phyloP scores from a whole-genome alignment of 768 basidiomycete species.

The Tylopilus rubrobrunneus region DNA sequence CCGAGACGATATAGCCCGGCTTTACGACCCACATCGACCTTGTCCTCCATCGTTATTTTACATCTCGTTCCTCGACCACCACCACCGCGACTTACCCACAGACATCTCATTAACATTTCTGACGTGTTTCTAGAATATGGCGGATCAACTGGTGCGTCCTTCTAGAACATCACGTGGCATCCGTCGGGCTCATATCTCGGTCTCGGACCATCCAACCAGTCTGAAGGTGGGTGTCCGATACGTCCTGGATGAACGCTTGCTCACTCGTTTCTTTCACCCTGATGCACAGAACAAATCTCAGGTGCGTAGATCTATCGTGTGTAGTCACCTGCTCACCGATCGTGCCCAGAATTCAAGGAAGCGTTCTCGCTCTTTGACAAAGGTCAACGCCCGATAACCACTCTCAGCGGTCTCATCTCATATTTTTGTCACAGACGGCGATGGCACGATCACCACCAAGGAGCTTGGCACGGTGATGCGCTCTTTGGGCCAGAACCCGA shows the following conservation, averaged over 20 bases:
- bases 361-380: conserved; percentile 98
- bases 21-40: conserved; percentile 1
- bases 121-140: conserved; percentile 38
- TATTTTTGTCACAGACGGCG: conserved; percentile 55
- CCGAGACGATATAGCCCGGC: conserved; percentile 23
- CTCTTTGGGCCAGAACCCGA: conserved; percentile 88
- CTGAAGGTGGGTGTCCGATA: conserved; percentile 46
- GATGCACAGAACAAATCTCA: conserved; percentile 78
- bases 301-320: conserved; percentile 45
- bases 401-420: too few relatives aligned
- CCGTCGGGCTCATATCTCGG: conserved; percentile 13
- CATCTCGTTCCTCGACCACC: conserved; percentile 5
- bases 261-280: background rate
- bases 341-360: conserved; percentile 88
- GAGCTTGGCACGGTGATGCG: conserved; percentile 95
- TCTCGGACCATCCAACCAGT: conserved; percentile 32
- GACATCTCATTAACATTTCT: background rate
- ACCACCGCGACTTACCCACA: background rate
- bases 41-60: conserved; percentile 7
- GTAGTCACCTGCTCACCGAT: background rate
- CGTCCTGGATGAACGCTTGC: background rate
- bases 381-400: conserved; percentile 40
- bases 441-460: conserved; percentile 88
- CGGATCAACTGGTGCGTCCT: conserved; percentile 52
- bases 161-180: conserved; percentile 7